A percentile compares a stretch with the other conserved stretches of the same genome.
phyloP scores from a whole-genome alignment of 768 basidiomycete species.

The Tephrocybe sp. region DNA sequence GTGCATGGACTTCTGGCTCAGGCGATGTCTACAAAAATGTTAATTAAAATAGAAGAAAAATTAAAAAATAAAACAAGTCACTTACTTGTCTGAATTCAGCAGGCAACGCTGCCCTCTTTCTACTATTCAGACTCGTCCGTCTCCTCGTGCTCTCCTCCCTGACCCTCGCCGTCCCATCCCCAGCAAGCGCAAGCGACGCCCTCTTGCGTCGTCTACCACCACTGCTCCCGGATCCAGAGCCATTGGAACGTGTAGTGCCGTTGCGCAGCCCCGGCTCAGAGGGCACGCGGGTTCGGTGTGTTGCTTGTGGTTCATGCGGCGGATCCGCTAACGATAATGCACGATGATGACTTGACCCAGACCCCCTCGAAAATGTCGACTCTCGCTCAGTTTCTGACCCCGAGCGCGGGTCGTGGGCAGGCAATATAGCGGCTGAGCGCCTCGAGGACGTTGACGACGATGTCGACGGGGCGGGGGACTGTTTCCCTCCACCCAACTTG shows the following conservation, averaged over 20 bases:
- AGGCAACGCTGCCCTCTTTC: conserved; percentile 39
- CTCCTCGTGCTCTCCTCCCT: conserved; percentile 34
- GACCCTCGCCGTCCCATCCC: conserved; percentile 11
- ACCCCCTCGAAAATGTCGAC: conserved; percentile 22
- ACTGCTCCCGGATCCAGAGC: conserved; percentile 4
- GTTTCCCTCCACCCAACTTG: conserved; percentile 39
- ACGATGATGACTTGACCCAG: conserved; percentile 4
- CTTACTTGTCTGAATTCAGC: conserved; percentile 34
- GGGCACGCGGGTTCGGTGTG: conserved; percentile 35
- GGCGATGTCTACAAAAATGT: background rate
- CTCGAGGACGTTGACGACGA: conserved; percentile 37
- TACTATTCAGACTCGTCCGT: conserved; percentile 37
- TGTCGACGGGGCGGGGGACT: conserved; percentile 50
- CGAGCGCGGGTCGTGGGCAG: conserved; percentile 40
- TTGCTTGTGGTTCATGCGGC: background rate
- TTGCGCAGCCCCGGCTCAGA: conserved; percentile 38
- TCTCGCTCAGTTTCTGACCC: conserved; percentile 86
- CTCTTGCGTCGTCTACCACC: conserved; percentile 8
- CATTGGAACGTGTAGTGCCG: background rate
- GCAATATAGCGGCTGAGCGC: conserved; percentile 29
- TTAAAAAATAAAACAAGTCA: conserved; percentile 5
- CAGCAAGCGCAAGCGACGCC: conserved; percentile 6
- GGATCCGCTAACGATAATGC: conserved; percentile 6
- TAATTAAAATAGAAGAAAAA: background rate
- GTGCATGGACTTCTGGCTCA: background rate